Conservation (phyloP, 2,329 filamentous ascomycete genomes). For the Apiospora marii region DNA sequence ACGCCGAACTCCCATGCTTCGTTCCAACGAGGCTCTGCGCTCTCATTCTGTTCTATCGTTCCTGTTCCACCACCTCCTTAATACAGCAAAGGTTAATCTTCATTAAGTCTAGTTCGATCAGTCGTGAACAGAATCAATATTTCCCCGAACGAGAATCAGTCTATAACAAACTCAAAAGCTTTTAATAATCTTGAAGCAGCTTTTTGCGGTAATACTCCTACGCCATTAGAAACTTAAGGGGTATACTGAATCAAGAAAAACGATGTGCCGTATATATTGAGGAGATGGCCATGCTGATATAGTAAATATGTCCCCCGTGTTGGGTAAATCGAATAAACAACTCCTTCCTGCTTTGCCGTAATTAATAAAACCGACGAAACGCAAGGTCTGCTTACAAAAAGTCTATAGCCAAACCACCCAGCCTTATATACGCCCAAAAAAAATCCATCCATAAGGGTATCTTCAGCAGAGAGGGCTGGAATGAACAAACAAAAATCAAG, state of each 20-base stretch:
- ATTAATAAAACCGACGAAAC: neutral
- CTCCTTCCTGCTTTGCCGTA: neutral
- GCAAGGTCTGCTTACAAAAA: conserved; percentile 20
- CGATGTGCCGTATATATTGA: neutral
- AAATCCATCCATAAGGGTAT: conserved; percentile 21
- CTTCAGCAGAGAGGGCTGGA: conserved; percentile 19
- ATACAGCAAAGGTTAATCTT: neutral
- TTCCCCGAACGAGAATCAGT: neutral
- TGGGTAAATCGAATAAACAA: neutral
- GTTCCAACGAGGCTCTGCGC: too few species aligned
- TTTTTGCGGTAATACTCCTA: neutral
- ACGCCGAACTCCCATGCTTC: neutral
- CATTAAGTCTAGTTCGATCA: neutral
- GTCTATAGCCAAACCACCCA: conserved; percentile 1
- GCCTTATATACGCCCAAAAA: conserved; percentile 4
- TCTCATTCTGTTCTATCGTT: too few species aligned
- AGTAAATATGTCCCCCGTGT: neutral
- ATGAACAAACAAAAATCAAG: conserved; percentile 16
- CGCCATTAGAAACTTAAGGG: neutral
- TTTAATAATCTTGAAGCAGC: neutral
- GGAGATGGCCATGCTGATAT: neutral
- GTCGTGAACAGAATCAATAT: neutral
- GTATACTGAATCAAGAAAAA: neutral
- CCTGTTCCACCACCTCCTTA: too few species aligned
- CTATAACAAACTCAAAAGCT: neutral